These are phyloP conservation scores for Penicillium ochrochloron DNA, from an alignment of 495 filamentous ascomycete genomes.

Conservation along the genomic window DNA sequence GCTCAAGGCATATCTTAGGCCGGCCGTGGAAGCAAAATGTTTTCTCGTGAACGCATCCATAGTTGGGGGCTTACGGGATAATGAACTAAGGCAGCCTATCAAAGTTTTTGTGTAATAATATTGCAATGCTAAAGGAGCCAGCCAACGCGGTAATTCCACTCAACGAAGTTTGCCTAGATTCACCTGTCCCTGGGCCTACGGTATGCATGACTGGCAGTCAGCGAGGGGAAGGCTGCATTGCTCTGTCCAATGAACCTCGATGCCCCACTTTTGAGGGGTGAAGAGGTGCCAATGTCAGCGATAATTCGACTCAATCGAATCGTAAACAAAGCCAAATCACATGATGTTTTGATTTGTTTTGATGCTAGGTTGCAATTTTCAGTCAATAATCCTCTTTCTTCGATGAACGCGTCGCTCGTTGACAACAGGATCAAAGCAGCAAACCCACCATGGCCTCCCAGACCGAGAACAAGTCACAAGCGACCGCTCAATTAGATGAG, in stretches of 20 bases:
- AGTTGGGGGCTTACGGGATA: conserved; percentile 31
- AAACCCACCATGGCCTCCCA: background rate
- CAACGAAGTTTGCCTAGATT: conserved; percentile 7
- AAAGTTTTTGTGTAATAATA: conserved; percentile 24
- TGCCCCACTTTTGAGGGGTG: background rate
- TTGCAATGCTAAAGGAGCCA: conserved; percentile 4
- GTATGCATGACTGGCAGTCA: background rate
- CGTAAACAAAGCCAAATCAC: conserved; percentile 8
- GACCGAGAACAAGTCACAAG: background rate
- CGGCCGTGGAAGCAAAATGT: conserved; percentile 28
- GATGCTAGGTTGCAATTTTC: background rate
- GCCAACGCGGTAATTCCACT: conserved; percentile 23
- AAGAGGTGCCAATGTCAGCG: background rate
- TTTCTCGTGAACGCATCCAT: conserved; percentile 34
- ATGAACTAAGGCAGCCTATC: conserved; percentile 25
- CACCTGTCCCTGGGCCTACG: background rate
- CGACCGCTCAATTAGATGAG: background rate
- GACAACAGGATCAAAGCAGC: background rate
- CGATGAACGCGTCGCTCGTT: background rate
- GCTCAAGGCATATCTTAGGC: conserved; percentile 6
- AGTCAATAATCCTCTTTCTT: background rate
- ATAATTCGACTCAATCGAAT: background rate
- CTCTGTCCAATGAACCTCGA: background rate
- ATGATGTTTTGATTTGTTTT: conserved; percentile 8
- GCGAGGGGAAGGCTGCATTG: background rate